These are phyloP conservation scores for Naganishia cerealis DNA, from an alignment of 1,284 basidiomycete species.

Conservation along the genomic window DNA sequence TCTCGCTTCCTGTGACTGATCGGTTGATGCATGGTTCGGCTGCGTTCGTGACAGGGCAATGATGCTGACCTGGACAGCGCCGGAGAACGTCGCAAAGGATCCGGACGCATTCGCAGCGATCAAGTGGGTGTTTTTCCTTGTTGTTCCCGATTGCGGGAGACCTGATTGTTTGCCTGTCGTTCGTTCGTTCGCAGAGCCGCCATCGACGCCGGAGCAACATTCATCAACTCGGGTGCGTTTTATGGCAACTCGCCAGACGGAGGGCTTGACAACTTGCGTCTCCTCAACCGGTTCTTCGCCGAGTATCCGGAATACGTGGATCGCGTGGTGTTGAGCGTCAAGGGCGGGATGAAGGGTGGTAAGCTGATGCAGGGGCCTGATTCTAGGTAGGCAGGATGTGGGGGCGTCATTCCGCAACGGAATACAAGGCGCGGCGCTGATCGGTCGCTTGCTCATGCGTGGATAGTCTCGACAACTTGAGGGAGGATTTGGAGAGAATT, in stretches of 20 bases:
- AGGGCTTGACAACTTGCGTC: slow-evolving; percentile 45
- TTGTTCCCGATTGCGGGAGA: background rate
- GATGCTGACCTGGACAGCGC: slow-evolving; percentile 60
- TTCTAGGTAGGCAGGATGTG: slow-evolving; percentile 22
- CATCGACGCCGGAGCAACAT: slow-evolving; percentile 60
- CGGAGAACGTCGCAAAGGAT: slow-evolving; percentile 55
- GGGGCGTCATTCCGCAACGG: too few relatives aligned
- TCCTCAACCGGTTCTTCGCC: slow-evolving; percentile 51
- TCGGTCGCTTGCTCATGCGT: background rate
- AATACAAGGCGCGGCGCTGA: background rate
- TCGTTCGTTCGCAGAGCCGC: slow-evolving; percentile 48
- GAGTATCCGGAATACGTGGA: slow-evolving; percentile 61
- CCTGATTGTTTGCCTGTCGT: background rate
- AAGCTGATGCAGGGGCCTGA: slow-evolving; percentile 35
- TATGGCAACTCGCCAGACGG: slow-evolving; percentile 44
- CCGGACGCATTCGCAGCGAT: slow-evolving; percentile 64
- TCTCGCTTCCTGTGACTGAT: too few relatives aligned
- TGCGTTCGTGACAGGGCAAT: slow-evolving; percentile 56
- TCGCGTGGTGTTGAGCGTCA: slow-evolving; percentile 59
- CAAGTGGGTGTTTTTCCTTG: slow-evolving; percentile 51
- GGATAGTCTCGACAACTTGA: slow-evolving; percentile 54
- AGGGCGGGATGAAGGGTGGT: slow-evolving; percentile 54
- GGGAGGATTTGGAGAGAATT: slow-evolving; percentile 54
- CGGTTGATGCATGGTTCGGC: too few relatives aligned
- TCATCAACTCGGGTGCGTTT: slow-evolving; percentile 51